Base-by-base conservation (phyloP, 2,329 filamentous ascomycete species). In the Colletotrichum eremochloae region DNA sequence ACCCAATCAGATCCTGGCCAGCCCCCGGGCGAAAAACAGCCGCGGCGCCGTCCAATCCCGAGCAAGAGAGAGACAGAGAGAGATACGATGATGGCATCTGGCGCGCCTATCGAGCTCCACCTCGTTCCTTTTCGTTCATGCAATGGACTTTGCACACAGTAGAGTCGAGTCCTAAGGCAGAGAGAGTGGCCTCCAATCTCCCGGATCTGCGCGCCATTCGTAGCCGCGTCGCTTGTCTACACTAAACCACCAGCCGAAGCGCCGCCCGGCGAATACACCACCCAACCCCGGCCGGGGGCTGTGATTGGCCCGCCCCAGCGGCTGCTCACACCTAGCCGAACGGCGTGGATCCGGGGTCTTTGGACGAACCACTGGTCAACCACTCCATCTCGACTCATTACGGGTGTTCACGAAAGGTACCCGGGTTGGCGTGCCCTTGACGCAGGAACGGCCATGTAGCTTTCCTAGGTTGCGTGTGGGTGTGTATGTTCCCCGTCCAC, bases 181-280 rank as follows among this genome's bases (percentile, higher is more conserved):
- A 18, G 33, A 44, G 15, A 36, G 18, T 20, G 29, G 38, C 62
- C 50, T 64, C 62, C 62, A 64, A 64, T 56, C 29, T 64, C 62
- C 61, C 29, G 38, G 20, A 44, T 20, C 50, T 15, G 50, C 33
- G 36, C 50, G 38, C 15, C 18, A 5, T 40, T 31, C 42, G 29
- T 58, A 68, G 52, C 67, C 70, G 70, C 67, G 67, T 72, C 70
- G 70, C 70, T 72, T 72, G 70, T 72, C 24, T 24, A 24, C 24
- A 24, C 24, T 24, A 24, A 24, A 24, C 24, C 24, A 24, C 24
- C 24, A 24, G 24, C 24, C 24, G 24, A 24, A 24, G 66, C 70
- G 70, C 70, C 70, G 53, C 53, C 29, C 55, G 31, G 53, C 44
- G 20, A 12, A n/a, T 48, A n/a, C 44, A 48, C 18, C 12, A 14